phyloP scores from a whole-genome alignment of 2,329 filamentous ascomycete species.

The Diaporthe eres region DNA sequence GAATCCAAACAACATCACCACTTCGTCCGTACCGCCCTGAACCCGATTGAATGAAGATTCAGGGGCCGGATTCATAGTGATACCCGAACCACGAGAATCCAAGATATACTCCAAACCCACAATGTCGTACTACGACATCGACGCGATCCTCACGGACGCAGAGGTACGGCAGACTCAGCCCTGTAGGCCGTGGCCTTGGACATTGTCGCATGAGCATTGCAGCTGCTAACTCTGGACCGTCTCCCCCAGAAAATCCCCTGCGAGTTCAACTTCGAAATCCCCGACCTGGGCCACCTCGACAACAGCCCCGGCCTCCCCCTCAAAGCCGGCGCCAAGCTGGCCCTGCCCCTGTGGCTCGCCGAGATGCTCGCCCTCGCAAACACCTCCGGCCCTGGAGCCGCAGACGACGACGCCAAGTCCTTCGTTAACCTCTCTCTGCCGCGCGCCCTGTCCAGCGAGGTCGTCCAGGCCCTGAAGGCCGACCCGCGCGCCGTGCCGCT shows the following conservation, averaged over 20 bases:
- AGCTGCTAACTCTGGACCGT: background rate
- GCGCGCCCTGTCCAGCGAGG: conserved; percentile 79
- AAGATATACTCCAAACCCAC: background rate
- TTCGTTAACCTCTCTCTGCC: conserved; percentile 88
- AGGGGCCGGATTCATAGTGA: background rate
- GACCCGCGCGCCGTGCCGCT: conserved; percentile 89
- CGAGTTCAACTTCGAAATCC: conserved; percentile 91
- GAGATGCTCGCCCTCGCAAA: conserved; percentile 88
- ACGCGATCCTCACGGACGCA: conserved; percentile 87
- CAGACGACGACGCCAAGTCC: conserved; percentile 61
- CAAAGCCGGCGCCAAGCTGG: conserved; percentile 83
- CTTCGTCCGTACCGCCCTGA: background rate
- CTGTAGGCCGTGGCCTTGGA: background rate
- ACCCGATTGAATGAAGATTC: background rate
- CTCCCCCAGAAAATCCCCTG: conserved; percentile 87
- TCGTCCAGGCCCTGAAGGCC: conserved; percentile 91
- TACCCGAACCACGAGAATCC: background rate
- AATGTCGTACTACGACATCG: conserved; percentile 88
- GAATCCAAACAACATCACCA: background rate
- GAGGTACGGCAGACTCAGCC: conserved; percentile 65
- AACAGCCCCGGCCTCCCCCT: conserved; percentile 80
- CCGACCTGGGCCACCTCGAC: conserved; percentile 89
- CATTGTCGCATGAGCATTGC: background rate
- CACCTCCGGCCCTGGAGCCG: conserved; percentile 51
- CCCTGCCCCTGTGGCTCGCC: conserved; percentile 93